phyloP scores from a whole-genome alignment of 768 basidiomycete genomes.

The Amanita brunnescens region DNA sequence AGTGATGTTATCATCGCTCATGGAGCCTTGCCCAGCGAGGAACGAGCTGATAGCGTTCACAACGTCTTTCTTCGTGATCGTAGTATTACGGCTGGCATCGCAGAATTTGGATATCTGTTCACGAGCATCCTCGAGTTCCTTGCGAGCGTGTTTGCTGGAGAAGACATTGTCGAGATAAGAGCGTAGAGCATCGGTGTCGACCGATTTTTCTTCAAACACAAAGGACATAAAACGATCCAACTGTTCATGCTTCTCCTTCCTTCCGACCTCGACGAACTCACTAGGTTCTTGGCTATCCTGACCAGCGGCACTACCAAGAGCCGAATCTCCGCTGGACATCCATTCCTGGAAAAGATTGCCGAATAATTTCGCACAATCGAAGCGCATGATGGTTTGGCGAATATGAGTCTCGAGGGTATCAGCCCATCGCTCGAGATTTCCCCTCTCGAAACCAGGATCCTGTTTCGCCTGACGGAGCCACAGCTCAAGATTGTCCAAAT shows the following conservation, averaged over 20 bases:
- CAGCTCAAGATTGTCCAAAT: slow-evolving; percentile 23
- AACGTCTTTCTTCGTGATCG: slow-evolving; percentile 20
- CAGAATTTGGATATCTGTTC: slow-evolving; percentile 21
- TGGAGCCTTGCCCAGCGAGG: slow-evolving; percentile 24
- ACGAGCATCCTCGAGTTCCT: slow-evolving; percentile 22
- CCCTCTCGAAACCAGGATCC: slow-evolving; percentile 30
- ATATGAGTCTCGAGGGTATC: slow-evolving; percentile 31
- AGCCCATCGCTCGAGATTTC: slow-evolving; percentile 28
- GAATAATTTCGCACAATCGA: slow-evolving; percentile 33
- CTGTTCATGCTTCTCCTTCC: slow-evolving; percentile 35
- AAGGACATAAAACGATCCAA: slow-evolving; percentile 29
- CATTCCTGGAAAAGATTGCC: slow-evolving; percentile 36
- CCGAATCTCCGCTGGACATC: slow-evolving; percentile 33
- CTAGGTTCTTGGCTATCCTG: slow-evolving; percentile 2
- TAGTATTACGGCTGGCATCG: slow-evolving; percentile 15
- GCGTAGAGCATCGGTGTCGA: slow-evolving; percentile 24
- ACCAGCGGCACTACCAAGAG: slow-evolving; percentile 14
- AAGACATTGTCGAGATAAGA: slow-evolving; percentile 32
- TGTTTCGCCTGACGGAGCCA: slow-evolving; percentile 33
- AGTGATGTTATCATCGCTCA: slow-evolving; percentile 32
- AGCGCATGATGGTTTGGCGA: slow-evolving; percentile 25
- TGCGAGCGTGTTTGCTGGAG: slow-evolving; percentile 20
- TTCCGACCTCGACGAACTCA: slow-evolving; percentile 27
- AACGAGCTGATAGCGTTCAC: slow-evolving; percentile 24
- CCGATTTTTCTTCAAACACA: slow-evolving; percentile 28